A percentile compares a stretch with the other conserved stretches of the same genome.
These are phyloP conservation scores for Nemania diffusa DNA, from an alignment of 2,329 filamentous ascomycete genomes.

Conservation along the genomic window DNA sequence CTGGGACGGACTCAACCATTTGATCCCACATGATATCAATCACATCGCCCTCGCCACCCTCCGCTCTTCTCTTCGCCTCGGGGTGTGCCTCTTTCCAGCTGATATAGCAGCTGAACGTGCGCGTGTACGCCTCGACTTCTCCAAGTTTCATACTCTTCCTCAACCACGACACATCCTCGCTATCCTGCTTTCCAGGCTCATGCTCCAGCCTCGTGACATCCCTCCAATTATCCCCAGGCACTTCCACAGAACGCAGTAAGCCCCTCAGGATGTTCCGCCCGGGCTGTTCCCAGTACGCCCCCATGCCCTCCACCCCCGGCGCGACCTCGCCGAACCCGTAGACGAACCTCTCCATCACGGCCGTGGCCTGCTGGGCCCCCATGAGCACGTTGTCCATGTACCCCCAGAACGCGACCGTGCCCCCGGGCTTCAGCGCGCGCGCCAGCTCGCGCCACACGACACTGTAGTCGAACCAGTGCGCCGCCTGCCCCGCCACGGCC, in stretches of 20 bases:
- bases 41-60: slow-evolving; percentile 69
- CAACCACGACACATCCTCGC: slow-evolving; percentile 60
- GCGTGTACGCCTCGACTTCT: slow-evolving; percentile 68
- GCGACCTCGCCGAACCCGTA: slow-evolving; percentile 61
- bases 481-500: slow-evolving; percentile 64
- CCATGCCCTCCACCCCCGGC: slow-evolving; percentile 61
- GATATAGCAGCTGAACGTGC: slow-evolving; percentile 69
- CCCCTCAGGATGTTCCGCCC: slow-evolving; percentile 66
- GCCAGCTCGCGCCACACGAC: slow-evolving; percentile 65
- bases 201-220: slow-evolving; percentile 65
- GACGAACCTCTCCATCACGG: slow-evolving; percentile 64
- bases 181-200: slow-evolving; percentile 61
- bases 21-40: slow-evolving; percentile 71
- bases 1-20: slow-evolving; percentile 63
- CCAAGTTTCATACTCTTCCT: slow-evolving; percentile 64
- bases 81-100: slow-evolving; percentile 68
- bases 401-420: slow-evolving; percentile 72
- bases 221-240: slow-evolving; percentile 62
- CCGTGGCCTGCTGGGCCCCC: slow-evolving; percentile 61
- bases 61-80: slow-evolving; percentile 57
- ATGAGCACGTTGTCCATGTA: slow-evolving; percentile 73
- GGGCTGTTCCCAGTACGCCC: slow-evolving; percentile 69
- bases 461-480: slow-evolving; percentile 73
- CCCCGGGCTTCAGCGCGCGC: slow-evolving; percentile 63
- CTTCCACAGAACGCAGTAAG: slow-evolving; percentile 61